Conservation (phyloP, 805 yeast species). For the Sugiyamaella lignohabitans region DNA sequence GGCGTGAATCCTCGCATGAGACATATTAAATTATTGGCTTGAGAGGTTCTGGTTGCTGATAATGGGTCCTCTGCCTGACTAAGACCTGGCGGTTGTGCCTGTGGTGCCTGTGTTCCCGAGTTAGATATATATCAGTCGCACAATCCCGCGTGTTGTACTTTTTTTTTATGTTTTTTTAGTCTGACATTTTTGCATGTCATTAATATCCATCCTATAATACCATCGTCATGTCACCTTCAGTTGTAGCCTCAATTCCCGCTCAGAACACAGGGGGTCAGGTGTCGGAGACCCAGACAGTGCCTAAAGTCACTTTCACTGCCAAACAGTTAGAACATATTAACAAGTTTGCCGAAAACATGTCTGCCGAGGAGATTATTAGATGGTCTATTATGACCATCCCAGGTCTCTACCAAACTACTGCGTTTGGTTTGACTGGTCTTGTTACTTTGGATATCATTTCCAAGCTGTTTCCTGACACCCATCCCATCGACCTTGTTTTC, state of each 20-base stretch:
- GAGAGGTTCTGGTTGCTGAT: not conserved
- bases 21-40: too few species aligned
- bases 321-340: slow-evolving; percentile 64
- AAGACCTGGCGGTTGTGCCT: not conserved
- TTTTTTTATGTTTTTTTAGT: not conserved
- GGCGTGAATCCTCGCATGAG: not conserved
- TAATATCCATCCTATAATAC: not conserved
- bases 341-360: slow-evolving; percentile 43
- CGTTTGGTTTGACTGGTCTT: slow-evolving; percentile 89
- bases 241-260: not conserved
- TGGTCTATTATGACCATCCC: slow-evolving; percentile 89
- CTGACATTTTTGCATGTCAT: not conserved
- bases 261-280: too few species aligned
- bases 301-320: not conserved
- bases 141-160: not conserved
- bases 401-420: slow-evolving; percentile 80
- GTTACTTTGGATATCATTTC: slow-evolving; percentile 80
- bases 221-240: not conserved
- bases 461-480: slow-evolving; percentile 36
- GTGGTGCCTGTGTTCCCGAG: not conserved
- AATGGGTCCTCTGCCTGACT: not conserved
- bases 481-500: slow-evolving; percentile 68
- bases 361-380: slow-evolving; percentile 65
- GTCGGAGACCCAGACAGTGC: not conserved
- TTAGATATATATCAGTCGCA: not conserved